Evolutionary conservation across 2,329 filamentous ascomycete genomes (phyloP).

Genomic region (Cordyceps sp.): DNA sequence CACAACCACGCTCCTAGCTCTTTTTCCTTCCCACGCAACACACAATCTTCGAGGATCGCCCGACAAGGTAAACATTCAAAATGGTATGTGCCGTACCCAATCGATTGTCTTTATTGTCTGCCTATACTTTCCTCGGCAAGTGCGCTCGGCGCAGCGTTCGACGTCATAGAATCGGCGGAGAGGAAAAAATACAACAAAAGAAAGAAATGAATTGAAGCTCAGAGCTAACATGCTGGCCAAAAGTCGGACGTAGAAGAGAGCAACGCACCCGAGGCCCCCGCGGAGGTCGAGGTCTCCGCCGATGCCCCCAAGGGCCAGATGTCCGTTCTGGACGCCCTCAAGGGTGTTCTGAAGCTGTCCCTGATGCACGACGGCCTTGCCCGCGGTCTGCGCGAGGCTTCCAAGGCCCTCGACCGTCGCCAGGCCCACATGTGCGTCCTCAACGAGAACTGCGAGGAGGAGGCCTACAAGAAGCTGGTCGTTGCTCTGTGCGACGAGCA

Average conservation of each 20-base stretch:
- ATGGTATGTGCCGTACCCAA: constrained; percentile 47
- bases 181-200: background rate
- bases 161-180: background rate
- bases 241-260: constrained; percentile 99
- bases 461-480: constrained; percentile 99
- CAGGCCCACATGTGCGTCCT: constrained; percentile 99
- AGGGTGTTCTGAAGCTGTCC: constrained; percentile 95
- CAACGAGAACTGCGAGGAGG: constrained; percentile 99
- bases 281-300: constrained; percentile 92
- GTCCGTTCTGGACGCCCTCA: constrained; percentile 95
- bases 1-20: constrained; percentile 5
- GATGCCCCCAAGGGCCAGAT: constrained; percentile 88
- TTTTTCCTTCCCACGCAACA: constrained; percentile 14
- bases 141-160: no score
- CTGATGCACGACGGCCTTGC: constrained; percentile 99
- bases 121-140: no score
- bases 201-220: background rate
- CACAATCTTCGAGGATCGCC: constrained; percentile 51
- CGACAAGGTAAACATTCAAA: constrained; percentile 40
- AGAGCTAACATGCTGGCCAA: constrained; percentile 5
- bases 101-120: no score
- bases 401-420: constrained; percentile 95
- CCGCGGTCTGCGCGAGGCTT: constrained; percentile 93
- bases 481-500: constrained; percentile 98
- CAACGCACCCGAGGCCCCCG: constrained; percentile 63